Evolutionary conservation across 2,329 filamentous ascomycete genomes (phyloP).

Genomic region (Exophiala lecanii-corni): DNA sequence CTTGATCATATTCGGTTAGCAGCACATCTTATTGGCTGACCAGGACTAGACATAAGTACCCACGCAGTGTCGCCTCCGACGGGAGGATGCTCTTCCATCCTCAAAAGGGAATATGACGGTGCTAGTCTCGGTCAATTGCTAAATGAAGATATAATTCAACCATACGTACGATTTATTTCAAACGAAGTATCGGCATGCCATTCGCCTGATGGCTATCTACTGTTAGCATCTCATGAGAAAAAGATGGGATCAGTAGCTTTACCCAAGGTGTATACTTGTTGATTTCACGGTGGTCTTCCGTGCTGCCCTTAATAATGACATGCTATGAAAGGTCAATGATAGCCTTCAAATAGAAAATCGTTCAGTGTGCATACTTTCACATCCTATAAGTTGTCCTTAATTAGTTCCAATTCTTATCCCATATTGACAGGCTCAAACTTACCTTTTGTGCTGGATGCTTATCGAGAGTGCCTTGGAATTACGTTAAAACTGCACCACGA

Average conservation of each 20-base stretch:
- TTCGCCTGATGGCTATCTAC: constrained; percentile 30
- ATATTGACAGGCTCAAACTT: neutral
- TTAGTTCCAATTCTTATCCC: neutral
- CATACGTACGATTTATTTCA: constrained; percentile 27
- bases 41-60: too few species aligned
- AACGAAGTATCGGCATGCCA: constrained; percentile 28
- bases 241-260: constrained; percentile 8
- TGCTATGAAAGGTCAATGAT: too few species aligned
- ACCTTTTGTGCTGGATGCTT: constrained; percentile 40
- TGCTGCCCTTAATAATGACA: constrained; percentile 43
- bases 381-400: constrained; percentile 16
- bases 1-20: too few species aligned
- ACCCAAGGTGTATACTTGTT: constrained; percentile 45
- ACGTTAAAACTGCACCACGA: neutral
- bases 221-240: neutral
- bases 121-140: constrained; percentile 19
- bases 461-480: constrained; percentile 35
- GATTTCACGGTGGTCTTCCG: constrained; percentile 43
- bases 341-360: too few species aligned
- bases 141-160: neutral
- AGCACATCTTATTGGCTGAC: too few species aligned
- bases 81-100: constrained; percentile 23
- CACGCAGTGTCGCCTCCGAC: constrained; percentile 28
- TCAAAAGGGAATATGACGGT: constrained; percentile 26
- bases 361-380: constrained; percentile 28